Conservation (phyloP, 257 asterid species). For the Cordia subcordata region DNA sequence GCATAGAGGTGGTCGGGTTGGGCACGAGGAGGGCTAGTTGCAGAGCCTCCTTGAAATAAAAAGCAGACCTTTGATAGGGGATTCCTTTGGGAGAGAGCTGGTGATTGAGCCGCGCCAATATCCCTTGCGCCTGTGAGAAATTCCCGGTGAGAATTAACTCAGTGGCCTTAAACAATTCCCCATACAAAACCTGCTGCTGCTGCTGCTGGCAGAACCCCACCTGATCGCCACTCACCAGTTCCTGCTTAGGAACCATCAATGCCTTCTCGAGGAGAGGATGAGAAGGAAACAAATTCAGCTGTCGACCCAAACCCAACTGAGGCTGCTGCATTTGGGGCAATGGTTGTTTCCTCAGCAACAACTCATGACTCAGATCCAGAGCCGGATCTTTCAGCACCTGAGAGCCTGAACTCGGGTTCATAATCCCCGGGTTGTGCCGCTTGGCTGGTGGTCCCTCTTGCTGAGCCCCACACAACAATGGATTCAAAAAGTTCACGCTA, state of each 20-base stretch:
- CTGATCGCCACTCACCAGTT: conserved; percentile 20
- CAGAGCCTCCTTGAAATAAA: conserved; percentile 44
- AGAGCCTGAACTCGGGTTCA: background rate
- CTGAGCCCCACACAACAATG: conserved; percentile 7
- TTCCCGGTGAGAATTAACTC: conserved; percentile 42
- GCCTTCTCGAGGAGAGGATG: conserved; percentile 18
- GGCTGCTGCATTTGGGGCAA: conserved; percentile 11
- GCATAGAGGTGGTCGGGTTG: conserved; percentile 12
- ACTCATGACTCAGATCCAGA: conserved; percentile 19
- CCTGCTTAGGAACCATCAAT: conserved; percentile 34
- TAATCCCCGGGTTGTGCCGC: conserved; percentile 26
- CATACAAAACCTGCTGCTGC: conserved; percentile 29
- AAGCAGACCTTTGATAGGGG: conserved; percentile 44
- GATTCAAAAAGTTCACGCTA: conserved; percentile 12
- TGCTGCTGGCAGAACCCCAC: conserved; percentile 8
- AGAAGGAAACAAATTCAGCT: conserved; percentile 13
- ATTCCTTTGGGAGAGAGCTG: conserved; percentile 34
- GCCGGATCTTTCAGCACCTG: conserved; percentile 16
- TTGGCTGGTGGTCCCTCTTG: conserved; percentile 28
- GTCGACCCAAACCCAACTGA: conserved; percentile 15
- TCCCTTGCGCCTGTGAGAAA: conserved; percentile 47
- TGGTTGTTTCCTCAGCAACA: conserved; percentile 14
- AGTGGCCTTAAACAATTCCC: conserved; percentile 37
- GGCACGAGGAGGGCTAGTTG: conserved; percentile 27
- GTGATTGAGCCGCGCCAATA: conserved; percentile 68